These are phyloP conservation scores for Hibiscus trionum DNA, from an alignment of 345 rosid species.

Conservation along the genomic window DNA sequence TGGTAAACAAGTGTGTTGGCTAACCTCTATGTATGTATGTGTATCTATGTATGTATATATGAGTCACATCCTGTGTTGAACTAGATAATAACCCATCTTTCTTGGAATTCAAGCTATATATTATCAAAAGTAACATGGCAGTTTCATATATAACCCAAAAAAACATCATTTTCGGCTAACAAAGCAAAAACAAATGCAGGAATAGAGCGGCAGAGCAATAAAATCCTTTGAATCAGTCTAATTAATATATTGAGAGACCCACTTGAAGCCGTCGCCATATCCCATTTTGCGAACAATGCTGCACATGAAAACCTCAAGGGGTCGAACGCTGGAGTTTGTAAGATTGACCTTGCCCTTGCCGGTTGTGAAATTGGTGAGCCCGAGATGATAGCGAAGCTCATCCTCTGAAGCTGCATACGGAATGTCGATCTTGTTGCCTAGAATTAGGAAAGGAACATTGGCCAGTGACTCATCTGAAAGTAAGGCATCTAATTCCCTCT, in stretches of 20 bases:
- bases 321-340: conserved; percentile 41
- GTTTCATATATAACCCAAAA: neutral
- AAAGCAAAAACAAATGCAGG: neutral
- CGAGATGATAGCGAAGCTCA: conserved; percentile 50
- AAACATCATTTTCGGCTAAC: neutral
- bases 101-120: neutral
- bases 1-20: neutral
- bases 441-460: conserved; percentile 53
- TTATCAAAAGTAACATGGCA: neutral
- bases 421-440: conserved; percentile 76
- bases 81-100: neutral
- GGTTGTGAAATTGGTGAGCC: conserved; percentile 67
- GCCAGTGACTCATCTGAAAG: conserved; percentile 57
- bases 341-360: conserved; percentile 59
- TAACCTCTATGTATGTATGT: neutral
- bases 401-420: conserved; percentile 78
- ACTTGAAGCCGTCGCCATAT: conserved; percentile 69
- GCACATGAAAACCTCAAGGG: conserved; percentile 76
- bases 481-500: conserved; percentile 63
- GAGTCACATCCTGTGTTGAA: neutral
- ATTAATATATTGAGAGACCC: conserved; percentile 73
- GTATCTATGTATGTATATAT: neutral
- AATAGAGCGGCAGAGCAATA: neutral
- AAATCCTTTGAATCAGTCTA: conserved; percentile 8
- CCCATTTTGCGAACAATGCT: conserved; percentile 86